Evolutionary conservation across 139 green algal species (phyloP), one percentile per base, ranked within the genome.

Genomic region (Trebouxia sp.): DNA sequence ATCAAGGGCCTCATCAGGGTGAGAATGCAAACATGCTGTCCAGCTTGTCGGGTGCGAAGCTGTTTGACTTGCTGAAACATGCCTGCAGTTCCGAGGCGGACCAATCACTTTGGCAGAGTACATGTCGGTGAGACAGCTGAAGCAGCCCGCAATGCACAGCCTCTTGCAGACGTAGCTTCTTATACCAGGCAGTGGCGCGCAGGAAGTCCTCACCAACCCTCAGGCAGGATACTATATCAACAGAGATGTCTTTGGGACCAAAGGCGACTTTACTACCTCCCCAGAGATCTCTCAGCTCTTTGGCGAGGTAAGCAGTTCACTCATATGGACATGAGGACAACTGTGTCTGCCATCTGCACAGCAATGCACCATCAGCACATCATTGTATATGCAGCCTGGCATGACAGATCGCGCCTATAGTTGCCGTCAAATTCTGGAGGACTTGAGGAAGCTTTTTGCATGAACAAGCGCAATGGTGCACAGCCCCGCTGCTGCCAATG

Each of bases 201-300:
- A 92, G 83, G 92, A 97, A 53, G 92, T 89, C 32, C 83, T 98
- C 28, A 97, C 92, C 67, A 95, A 96, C 80, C 91, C 93, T 0
- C 72, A 81, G 7, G 82, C 83, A 5, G 94, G 94, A n/a, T 98
- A 94, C 76, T 98, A 98, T 82, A 95, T 91, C 78, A 47, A 81
- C 28, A 62, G 88, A 0, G 92, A 98, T 79, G 97, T 98, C 14
- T 98, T 99, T 86, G 97, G 97, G 20, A 79, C 51, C 0, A 28
- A 67, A 0, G 97, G 97, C 20, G 93, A 99, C 88, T 99, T 99
- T 85, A 85, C 95, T 12, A 99, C 97, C 11, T 97, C 92, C 0
- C 97, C 97, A 24, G 97, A 99, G 79, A 94, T 99, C 53, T 97
- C 90, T 9, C 97, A 99, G 85, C 90, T 98, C 85, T 98, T 99